Conservation (phyloP, 768 basidiomycete genomes). For the Amanita polypyramis region DNA sequence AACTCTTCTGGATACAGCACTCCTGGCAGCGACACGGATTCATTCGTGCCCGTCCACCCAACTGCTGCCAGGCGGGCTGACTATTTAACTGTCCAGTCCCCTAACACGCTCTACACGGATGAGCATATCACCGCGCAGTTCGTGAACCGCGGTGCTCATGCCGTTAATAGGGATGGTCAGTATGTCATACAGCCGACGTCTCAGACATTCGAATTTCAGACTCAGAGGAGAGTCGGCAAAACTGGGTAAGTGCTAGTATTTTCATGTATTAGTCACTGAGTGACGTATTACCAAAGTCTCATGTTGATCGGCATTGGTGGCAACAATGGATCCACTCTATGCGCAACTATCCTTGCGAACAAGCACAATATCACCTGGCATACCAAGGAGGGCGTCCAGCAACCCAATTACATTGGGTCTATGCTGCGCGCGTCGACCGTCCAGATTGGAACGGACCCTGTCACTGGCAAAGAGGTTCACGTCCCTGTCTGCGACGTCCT, state of each 20-base stretch:
- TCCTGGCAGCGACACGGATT: constrained; percentile 63
- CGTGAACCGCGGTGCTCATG: constrained; percentile 68
- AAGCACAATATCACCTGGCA: constrained; percentile 89
- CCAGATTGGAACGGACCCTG: constrained; percentile 74
- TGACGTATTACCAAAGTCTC: constrained; percentile 41
- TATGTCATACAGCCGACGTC: constrained; percentile 72
- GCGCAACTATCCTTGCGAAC: constrained; percentile 93
- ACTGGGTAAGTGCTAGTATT: constrained; percentile 62
- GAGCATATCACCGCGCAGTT: constrained; percentile 79
- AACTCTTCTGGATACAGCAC: constrained; percentile 62
- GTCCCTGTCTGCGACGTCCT: constrained; percentile 88
- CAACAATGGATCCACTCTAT: constrained; percentile 93
- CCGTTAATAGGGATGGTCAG: constrained; percentile 60
- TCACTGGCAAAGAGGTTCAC: constrained; percentile 80
- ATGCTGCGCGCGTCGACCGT: constrained; percentile 94
- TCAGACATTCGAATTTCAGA: constrained; percentile 85
- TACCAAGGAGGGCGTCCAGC: constrained; percentile 86
- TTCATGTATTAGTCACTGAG: constrained; percentile 5
- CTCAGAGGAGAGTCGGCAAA: constrained; percentile 73
- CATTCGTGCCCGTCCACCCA: constrained; percentile 66
- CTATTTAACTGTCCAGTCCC: constrained; percentile 71
- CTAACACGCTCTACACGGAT: constrained; percentile 72
- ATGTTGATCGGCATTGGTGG: constrained; percentile 97
- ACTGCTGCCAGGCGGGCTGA: constrained; percentile 73
- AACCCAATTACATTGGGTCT: constrained; percentile 97